Evolutionary conservation across 148 eudicot genomes (phyloP).

Genomic region (Agrostemma githago): DNA sequence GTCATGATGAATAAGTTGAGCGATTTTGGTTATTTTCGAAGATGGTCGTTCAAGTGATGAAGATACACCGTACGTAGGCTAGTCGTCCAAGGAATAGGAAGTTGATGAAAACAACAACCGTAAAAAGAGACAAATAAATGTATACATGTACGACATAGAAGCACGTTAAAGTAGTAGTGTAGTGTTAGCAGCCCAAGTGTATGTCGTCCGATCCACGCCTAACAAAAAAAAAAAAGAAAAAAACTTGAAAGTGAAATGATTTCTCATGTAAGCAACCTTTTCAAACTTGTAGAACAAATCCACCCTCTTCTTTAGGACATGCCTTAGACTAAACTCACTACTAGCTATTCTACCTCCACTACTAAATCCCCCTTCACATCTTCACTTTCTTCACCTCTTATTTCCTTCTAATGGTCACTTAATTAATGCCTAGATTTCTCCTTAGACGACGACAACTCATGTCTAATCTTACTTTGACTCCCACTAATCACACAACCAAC

Average conservation of each 20-base stretch:
- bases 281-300: slow-evolving; percentile 24
- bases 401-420: slow-evolving; percentile 11
- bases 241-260: slow-evolving; percentile 18
- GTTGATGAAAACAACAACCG: neutral
- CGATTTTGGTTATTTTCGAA: no score
- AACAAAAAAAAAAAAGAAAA: slow-evolving; percentile 9
- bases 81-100: neutral
- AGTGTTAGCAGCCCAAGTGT: neutral
- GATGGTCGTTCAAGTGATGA: neutral
- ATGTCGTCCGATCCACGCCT: slow-evolving; percentile 19
- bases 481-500: slow-evolving; percentile 25
- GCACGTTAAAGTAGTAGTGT: slow-evolving; percentile 21
- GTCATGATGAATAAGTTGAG: neutral
- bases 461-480: slow-evolving; percentile 8
- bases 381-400: neutral
- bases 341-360: neutral
- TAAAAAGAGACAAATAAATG: neutral
- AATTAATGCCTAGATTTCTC: slow-evolving; percentile 16
- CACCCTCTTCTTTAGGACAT: slow-evolving; percentile 22
- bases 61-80: neutral
- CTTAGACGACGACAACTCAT: slow-evolving; percentile 39
- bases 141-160: neutral
- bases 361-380: neutral
- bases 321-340: slow-evolving; percentile 12
- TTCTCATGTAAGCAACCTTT: slow-evolving; percentile 16